Evolutionary conservation across 2,329 filamentous ascomycete species (phyloP).

Genomic region (Cladobotryum protrusum): DNA sequence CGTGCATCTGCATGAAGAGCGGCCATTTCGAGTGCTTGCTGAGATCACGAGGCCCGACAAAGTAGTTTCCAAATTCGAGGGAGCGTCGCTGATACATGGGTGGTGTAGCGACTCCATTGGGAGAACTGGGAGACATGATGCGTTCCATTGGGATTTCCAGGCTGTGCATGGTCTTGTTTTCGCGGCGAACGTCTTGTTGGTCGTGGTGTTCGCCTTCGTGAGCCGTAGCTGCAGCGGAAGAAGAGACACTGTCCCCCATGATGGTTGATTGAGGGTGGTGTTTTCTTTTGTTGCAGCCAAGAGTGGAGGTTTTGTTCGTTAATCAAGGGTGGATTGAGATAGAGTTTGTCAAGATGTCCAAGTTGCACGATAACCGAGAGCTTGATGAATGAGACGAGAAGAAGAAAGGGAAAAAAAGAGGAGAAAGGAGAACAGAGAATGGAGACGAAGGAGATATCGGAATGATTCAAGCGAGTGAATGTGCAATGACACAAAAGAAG

Average conservation of each 20-base stretch:
- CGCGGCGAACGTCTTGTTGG: not conserved
- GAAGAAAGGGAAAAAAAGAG: not conserved
- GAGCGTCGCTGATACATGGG: conserved; percentile 26
- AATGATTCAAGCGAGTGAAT: not conserved
- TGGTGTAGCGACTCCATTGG: conserved; percentile 20
- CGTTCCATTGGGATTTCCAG: conserved; percentile 3
- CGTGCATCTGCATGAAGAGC: conserved; percentile 67
- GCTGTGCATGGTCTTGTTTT: not conserved
- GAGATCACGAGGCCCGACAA: conserved; percentile 61
- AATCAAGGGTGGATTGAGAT: not conserved
- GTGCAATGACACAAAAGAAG: not conserved
- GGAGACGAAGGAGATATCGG: not conserved
- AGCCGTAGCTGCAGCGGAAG: not conserved
- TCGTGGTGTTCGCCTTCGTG: not conserved
- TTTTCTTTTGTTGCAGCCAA: too few species aligned
- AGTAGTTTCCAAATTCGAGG: conserved; percentile 55
- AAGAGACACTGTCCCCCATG: not conserved
- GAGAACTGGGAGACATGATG: conserved; percentile 25
- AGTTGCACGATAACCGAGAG: not conserved
- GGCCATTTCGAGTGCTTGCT: conserved; percentile 72
- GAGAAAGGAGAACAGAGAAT: not conserved
- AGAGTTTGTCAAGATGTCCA: not conserved
- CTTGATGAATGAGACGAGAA: not conserved
- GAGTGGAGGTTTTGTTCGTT: not conserved
- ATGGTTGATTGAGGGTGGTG: not conserved